These are phyloP conservation scores for Trichophyton benhamiae DNA, from an alignment of 2,329 filamentous ascomycete genomes.

Conservation along the genomic window DNA sequence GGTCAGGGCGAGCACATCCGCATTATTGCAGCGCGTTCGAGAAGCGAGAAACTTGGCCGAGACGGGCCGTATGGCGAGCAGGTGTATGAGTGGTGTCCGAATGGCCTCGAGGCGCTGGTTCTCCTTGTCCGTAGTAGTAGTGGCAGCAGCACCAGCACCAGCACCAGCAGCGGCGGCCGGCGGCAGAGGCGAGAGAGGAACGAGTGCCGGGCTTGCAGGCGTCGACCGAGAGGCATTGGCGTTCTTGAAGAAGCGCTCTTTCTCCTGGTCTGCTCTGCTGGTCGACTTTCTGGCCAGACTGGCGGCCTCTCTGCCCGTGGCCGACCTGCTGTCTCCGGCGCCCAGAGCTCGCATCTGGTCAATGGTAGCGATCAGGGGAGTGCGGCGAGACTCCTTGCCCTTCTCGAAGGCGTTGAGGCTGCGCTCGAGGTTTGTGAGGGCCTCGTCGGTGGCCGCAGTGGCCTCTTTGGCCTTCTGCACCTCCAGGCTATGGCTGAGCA, in stretches of 20 bases:
- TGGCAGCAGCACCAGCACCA: constrained; percentile 9
- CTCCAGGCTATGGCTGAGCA: constrained; percentile 46
- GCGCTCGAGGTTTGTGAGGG: constrained; percentile 47
- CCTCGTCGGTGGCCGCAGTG: constrained; percentile 46
- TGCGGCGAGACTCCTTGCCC: constrained; percentile 49
- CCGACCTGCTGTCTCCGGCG: constrained; percentile 24
- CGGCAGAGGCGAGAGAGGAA: constrained; percentile 23
- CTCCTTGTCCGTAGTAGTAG: constrained; percentile 26
- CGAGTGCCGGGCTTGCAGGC: constrained; percentile 31
- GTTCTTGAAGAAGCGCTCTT: constrained; percentile 30
- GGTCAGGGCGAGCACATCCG: constrained; percentile 38
- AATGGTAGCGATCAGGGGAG: constrained; percentile 27
- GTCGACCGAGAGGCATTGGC: constrained; percentile 27
- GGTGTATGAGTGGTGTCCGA: constrained; percentile 36
- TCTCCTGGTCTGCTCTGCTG: constrained; percentile 30
- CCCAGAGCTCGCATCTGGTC: constrained; percentile 28
- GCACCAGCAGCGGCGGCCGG: not conserved
- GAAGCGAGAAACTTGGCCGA: constrained; percentile 37
- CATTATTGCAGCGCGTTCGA: constrained; percentile 37
- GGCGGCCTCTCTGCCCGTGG: constrained; percentile 21
- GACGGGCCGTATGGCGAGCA: constrained; percentile 43
- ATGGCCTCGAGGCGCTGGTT: constrained; percentile 32
- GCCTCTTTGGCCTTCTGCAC: constrained; percentile 44
- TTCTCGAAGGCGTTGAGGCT: constrained; percentile 48
- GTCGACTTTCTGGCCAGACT: constrained; percentile 22